Evolutionary conservation across 1,284 basidiomycete species (phyloP), one percentile per base, ranked within the genome.

Genomic region (Sporisorium reilianum): DNA sequence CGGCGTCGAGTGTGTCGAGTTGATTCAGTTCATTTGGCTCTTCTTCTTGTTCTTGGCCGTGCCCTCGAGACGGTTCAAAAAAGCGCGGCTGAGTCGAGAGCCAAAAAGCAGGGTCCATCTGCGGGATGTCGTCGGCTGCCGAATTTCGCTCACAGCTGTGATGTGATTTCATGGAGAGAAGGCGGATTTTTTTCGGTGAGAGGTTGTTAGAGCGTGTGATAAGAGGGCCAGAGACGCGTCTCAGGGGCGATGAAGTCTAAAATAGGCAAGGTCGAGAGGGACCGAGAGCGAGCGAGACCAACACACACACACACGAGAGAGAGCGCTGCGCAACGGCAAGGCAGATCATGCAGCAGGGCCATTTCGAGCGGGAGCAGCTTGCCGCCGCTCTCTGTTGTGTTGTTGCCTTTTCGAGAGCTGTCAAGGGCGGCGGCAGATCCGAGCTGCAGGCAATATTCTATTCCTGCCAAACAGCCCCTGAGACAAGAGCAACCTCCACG

Each of bases 201-300:
- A 2, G n/a, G 16, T n/a, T 20, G 38, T 41, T 41, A 41, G 38
- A 41, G 38, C 9, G 38, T 20, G 5, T 1, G 3, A 6, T 8
- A 6, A 20, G n/a, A 20, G 38, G 9, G 5, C 5, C 16, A 16
- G 38, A 20, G 38, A 57, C 55, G 55, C 62, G 55, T 42, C 38
- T 59, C 34, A 65, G 56, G 56, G 64, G 64, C 34, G 16, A 40
- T 11, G 2, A 9, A 10, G 6, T n/a, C 50, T 26, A 26, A 28
- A 51, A 38, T 3, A 38, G 49, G 23, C 49, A 38, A 50, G 34
- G 32, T 34, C 48, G 16, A 14, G 14, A 18, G 36, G n/a, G 34
- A 36, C 6, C 28, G 54, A 68, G 12, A 10, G 36, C 5, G 28
- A 38, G 5, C 28, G 59, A 68, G 55, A 63, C 65, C 65, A 68